phyloP scores from a whole-genome alignment of 2,329 filamentous ascomycete species.

The Tolypocladium tropicale region DNA sequence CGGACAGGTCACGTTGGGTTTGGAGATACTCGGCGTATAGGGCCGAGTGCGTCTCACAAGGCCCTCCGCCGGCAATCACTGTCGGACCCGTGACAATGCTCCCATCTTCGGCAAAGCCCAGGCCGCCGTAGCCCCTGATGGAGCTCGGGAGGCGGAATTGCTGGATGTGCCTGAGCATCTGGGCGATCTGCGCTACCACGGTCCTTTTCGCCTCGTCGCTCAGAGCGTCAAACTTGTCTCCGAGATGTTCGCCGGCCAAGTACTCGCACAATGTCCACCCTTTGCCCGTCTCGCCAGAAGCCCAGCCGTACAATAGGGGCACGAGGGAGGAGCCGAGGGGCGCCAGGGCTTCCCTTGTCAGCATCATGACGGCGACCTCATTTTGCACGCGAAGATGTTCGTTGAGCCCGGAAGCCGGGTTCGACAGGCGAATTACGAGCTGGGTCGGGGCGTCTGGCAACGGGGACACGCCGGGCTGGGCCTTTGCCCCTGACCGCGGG shows the following conservation, averaged over 20 bases:
- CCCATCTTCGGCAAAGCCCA: background rate
- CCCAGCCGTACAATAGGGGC: background rate
- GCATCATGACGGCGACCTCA: background rate
- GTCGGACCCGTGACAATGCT: background rate
- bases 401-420: background rate
- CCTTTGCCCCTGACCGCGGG: background rate
- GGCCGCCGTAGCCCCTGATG: background rate
- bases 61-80: background rate
- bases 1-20: background rate
- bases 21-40: background rate
- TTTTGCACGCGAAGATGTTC: background rate
- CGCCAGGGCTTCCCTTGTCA: background rate
- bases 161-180: background rate
- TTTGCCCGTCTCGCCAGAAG: background rate
- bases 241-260: background rate
- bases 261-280: background rate
- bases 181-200: background rate
- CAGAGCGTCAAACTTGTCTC: background rate
- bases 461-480: background rate
- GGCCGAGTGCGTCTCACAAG: background rate
- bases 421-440: background rate
- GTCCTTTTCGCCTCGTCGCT: background rate
- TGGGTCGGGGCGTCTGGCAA: background rate
- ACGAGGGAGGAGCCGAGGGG: background rate
- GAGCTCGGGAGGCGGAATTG: background rate